phyloP scores from a whole-genome alignment of 345 rosid species.

The Luvunga scandens region DNA sequence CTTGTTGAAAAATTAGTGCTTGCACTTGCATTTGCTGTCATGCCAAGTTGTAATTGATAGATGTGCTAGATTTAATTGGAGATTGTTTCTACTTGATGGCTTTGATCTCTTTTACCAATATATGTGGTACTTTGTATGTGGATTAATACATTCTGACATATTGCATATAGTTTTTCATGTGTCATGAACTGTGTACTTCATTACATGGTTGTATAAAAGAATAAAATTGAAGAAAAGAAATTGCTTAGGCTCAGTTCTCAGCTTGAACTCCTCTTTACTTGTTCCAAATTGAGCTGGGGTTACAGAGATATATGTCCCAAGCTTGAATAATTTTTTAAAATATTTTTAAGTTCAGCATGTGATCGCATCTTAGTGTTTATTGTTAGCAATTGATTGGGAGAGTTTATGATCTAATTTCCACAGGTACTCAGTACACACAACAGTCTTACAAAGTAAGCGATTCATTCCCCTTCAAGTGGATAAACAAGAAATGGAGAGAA shows the following conservation, averaged over 20 bases:
- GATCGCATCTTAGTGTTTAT: neutral
- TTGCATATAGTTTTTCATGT: neutral
- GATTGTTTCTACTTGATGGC: neutral
- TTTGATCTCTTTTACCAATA: neutral
- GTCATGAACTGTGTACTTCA: neutral
- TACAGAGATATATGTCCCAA: neutral
- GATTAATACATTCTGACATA: neutral
- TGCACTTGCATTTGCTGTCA: neutral
- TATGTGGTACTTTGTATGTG: no score
- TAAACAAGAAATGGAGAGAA: constrained; percentile 99
- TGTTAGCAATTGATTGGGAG: neutral
- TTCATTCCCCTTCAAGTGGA: constrained; percentile 96
- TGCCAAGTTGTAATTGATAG: neutral
- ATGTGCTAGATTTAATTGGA: neutral
- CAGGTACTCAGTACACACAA: constrained; percentile 87
- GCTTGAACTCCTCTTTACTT: neutral
- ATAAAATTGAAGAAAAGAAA: neutral
- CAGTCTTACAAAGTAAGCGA: constrained; percentile 98
- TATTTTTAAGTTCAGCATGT: neutral
- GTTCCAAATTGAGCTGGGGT: neutral
- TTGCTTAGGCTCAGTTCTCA: neutral
- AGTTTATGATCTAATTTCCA: constrained; percentile 16
- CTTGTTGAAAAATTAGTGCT: neutral
- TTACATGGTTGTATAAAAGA: neutral
- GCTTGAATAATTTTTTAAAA: neutral